Evolutionary conservation across 495 filamentous ascomycete genomes (phyloP), one percentile per base, ranked within the genome.

Genomic region (Podospora bellae-mahoneyi): DNA sequence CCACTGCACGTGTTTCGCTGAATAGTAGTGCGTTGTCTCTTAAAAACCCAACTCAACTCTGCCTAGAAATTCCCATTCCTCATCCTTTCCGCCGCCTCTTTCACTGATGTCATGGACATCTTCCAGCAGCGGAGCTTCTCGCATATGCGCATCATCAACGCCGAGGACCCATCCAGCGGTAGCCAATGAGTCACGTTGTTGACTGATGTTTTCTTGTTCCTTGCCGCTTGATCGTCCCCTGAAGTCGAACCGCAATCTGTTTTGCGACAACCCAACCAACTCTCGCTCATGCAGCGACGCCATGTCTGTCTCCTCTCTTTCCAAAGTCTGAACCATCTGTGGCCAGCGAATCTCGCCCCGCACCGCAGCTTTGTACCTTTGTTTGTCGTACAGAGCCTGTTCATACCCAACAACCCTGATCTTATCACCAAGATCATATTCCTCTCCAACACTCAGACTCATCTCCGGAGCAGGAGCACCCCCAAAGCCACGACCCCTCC

Each of bases 161-260:
- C 67, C 15, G 73, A 23, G 23, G 1, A 1, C 23, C 23, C 23
- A 23, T 23, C 23, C 23, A 23, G 23, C 23, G 23, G 23, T 23
- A 23, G 1, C 1, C 23, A 23, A 23, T 23, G 23, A 23, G 23
- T 23, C 23, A 23, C 23, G 23, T 68, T 58, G 56, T 69, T 78
- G 65, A 82, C 82, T 1, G 81, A 64, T 64, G 82, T 65, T 9
- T 79, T 80, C 39, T 79, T 57, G 48, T 6, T 32, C 4, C 30
- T 0, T 32, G 73, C 58, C 57, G 69, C 56, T 61, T 82, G 82
- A 26, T 79, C 81, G 23, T 71, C 69, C 30, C 30, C 30, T 32
- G 4, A 32, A 32, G 30, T 1, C 30, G 30, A 32, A 7, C 7
- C 3, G 30, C 30, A 32, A 32, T 32, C 30, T 7, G 30, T 32